These are phyloP conservation scores for Phytophthora sansomeana DNA, from an alignment of 352 stramenopile genomes.

Conservation along the genomic window DNA sequence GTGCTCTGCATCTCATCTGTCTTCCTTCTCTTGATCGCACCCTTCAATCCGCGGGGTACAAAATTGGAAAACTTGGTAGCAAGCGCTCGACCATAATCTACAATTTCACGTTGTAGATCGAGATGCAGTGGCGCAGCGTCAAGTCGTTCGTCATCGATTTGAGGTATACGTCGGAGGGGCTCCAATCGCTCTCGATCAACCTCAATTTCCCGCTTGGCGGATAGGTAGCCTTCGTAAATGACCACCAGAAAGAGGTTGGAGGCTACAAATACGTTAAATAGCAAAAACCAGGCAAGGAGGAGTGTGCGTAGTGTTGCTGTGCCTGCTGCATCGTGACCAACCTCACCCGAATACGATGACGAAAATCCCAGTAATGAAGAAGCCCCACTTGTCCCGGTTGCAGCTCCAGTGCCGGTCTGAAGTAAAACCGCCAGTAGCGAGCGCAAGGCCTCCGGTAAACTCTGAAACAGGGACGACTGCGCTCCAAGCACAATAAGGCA, in stretches of 20 bases:
- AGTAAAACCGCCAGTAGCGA: conserved; percentile 53
- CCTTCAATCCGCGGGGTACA: background rate
- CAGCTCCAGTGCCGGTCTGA: conserved; percentile 26
- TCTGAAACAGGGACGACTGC: conserved; percentile 43
- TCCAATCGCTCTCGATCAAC: conserved; percentile 9
- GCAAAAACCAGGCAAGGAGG: conserved; percentile 51
- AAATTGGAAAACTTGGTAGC: conserved; percentile 1
- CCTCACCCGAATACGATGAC: conserved; percentile 12
- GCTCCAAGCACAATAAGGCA: conserved; percentile 51
- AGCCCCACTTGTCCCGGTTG: background rate
- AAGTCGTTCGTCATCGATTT: conserved; percentile 11
- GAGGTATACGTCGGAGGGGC: background rate
- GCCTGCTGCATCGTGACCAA: conserved; percentile 32
- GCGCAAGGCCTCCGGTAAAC: conserved; percentile 38
- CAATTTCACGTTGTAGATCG: conserved; percentile 8
- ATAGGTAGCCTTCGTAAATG: conserved; percentile 49
- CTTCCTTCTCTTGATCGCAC: background rate
- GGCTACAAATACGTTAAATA: conserved; percentile 54
- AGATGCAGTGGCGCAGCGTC: conserved; percentile 23
- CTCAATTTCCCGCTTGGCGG: conserved; percentile 42
- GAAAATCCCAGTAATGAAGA: conserved; percentile 18
- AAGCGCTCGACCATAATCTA: conserved; percentile 7
- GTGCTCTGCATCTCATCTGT: conserved; percentile 24
- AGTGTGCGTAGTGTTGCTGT: conserved; percentile 38
- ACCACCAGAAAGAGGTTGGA: conserved; percentile 59